Percentiles rank a stretch among this genome's conserved stretches.
These are phyloP conservation scores for Sarcodon sp. DNA, from an alignment of 768 basidiomycete genomes.

Conservation along the genomic window DNA sequence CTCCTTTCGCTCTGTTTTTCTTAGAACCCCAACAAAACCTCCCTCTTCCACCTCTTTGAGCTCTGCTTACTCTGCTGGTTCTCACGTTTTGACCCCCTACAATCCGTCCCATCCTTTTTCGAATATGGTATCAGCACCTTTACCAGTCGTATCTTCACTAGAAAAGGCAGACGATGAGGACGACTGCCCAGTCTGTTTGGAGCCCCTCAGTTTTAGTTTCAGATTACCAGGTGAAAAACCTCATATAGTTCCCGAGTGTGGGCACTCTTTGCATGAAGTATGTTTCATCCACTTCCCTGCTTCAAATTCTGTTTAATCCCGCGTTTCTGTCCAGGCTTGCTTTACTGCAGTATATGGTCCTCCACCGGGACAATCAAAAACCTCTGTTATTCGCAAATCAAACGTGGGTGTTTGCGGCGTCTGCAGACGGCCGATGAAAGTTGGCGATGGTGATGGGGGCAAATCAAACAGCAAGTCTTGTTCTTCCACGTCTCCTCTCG, in stretches of 20 bases:
- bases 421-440: conserved; percentile 92
- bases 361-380: conserved; percentile 44
- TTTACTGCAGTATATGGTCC: conserved; percentile 96
- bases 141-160: conserved; percentile 62
- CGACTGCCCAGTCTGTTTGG: conserved; percentile 94
- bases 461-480: conserved; percentile 72
- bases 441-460: conserved; percentile 76
- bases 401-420: conserved; percentile 95
- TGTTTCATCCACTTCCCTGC: conserved; percentile 8
- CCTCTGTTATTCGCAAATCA: conserved; percentile 34
- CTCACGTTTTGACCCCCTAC: conserved; percentile 24
- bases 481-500: not conserved
- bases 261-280: conserved; percentile 94
- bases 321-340: conserved; percentile 54
- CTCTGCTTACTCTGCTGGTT: conserved; percentile 11
- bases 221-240: conserved; percentile 93
- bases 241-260: conserved; percentile 94
- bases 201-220: conserved; percentile 87
- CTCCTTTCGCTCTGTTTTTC: conserved; percentile 45
- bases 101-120: conserved; percentile 38
- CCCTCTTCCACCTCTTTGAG: conserved; percentile 18
- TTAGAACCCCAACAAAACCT: conserved; percentile 27
- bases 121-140: conserved; percentile 46
- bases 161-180: conserved; percentile 58
- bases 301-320: not conserved